These are phyloP conservation scores for Litchi chinensis DNA, from an alignment of 345 rosid genomes.

Conservation along the genomic window DNA sequence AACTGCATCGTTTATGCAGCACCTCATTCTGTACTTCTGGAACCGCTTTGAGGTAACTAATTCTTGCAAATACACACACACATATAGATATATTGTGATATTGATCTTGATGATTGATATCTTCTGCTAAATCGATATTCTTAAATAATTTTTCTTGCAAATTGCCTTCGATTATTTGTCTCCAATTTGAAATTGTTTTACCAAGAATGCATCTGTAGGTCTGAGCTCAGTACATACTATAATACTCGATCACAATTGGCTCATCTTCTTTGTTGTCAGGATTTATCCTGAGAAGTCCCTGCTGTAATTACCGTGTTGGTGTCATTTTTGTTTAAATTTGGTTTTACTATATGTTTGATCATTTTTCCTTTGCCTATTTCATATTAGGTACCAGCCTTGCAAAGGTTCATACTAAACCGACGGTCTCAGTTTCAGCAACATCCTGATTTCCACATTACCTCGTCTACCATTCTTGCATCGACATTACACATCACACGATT, in stretches of 20 bases:
- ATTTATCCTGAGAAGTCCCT: not conserved
- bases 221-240: not conserved
- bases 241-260: not conserved
- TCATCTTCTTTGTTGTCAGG: not conserved
- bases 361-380: not conserved
- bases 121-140: not conserved
- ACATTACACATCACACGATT: constrained; percentile 90
- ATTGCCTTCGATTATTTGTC: not conserved
- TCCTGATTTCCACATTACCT: constrained; percentile 91
- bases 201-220: not conserved
- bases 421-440: constrained; percentile 85
- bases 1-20: constrained; percentile 95
- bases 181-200: not conserved
- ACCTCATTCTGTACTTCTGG: constrained; percentile 95
- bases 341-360: not conserved
- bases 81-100: not conserved
- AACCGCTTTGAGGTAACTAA: constrained; percentile 89
- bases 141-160: not conserved
- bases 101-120: not conserved
- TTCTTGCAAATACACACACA: not conserved
- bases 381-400: constrained; percentile 87
- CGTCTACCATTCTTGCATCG: constrained; percentile 94
- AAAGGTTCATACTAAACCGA: constrained; percentile 78
- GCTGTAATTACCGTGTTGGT: not conserved
- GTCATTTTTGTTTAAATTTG: not conserved